Conservation (phyloP, 208 protist genomes). For the Trypanosoma platydactyli region DNA sequence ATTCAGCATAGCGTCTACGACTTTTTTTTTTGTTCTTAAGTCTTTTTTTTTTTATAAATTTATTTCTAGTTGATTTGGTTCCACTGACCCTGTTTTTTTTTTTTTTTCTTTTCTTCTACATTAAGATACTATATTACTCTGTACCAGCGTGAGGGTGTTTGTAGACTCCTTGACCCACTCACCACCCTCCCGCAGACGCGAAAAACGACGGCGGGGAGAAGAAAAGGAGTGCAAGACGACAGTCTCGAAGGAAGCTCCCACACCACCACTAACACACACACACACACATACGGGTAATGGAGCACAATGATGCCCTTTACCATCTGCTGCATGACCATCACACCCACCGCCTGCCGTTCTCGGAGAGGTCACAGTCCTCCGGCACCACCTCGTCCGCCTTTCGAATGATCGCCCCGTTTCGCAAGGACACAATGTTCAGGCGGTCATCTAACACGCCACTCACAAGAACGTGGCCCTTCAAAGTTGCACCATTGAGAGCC, state of each 20-base stretch:
- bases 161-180: no score
- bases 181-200: no score
- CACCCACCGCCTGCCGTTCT: constrained; percentile 76
- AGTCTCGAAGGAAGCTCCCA: no score
- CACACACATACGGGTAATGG: no score
- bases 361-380: constrained; percentile 38
- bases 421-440: constrained; percentile 69
- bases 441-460: constrained; percentile 69
- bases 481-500: constrained; percentile 48
- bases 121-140: no score
- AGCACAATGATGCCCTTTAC: background rate
- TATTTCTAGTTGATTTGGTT: no score
- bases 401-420: constrained; percentile 47
- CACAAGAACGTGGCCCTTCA: constrained; percentile 44
- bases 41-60: background rate
- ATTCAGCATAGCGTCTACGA: constrained; percentile 6
- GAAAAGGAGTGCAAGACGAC: no score
- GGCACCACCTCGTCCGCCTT: constrained; percentile 24
- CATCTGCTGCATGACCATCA: constrained; percentile 18
- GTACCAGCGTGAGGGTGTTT: no score
- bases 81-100: no score
- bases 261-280: no score
- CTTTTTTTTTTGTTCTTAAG: constrained; percentile 6
- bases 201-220: no score
- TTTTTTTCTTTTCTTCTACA: no score